Percentiles rank a stretch among this genome's conserved stretches.
Evolutionary conservation across 768 basidiomycete genomes (phyloP).

Genomic region (Tylopilus sp.): DNA sequence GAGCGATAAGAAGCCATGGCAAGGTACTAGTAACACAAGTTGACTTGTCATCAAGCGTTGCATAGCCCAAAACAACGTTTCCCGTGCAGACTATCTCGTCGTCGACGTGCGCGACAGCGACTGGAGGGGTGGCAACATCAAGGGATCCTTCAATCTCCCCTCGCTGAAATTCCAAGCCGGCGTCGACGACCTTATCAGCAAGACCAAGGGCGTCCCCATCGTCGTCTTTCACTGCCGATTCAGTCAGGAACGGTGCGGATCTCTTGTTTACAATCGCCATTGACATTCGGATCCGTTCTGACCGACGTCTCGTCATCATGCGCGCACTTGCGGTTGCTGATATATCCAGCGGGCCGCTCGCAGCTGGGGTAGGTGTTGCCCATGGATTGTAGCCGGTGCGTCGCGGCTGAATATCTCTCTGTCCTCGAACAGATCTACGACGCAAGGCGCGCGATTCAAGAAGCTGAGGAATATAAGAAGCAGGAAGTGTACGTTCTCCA

Average conservation of each 20-base stretch:
- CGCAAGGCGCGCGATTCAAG: constrained; percentile 49
- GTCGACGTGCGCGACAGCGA: constrained; percentile 88
- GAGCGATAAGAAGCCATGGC: constrained; percentile 51
- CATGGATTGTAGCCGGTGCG: neutral
- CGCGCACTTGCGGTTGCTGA: neutral
- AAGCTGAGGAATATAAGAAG: constrained; percentile 39
- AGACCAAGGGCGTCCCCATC: constrained; percentile 56
- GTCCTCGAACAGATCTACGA: constrained; percentile 53
- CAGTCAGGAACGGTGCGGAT: constrained; percentile 68
- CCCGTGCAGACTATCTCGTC: constrained; percentile 58
- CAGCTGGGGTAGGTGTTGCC: constrained; percentile 55
- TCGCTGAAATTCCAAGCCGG: constrained; percentile 54
- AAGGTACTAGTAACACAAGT: too few relatives aligned
- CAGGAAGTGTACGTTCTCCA: constrained; percentile 64
- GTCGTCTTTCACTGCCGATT: constrained; percentile 78
- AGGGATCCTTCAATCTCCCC: constrained; percentile 57
- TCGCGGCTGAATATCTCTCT: constrained; percentile 5
- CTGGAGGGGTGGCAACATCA: constrained; percentile 76
- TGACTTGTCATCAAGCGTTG: too few relatives aligned
- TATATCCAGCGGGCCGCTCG: constrained; percentile 63
- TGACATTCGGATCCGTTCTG: neutral
- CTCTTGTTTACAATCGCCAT: neutral
- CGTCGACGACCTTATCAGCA: constrained; percentile 56
- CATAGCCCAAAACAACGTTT: neutral
- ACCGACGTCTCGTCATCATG: constrained; percentile 8